Evolutionary conservation across 352 stramenopile species (phyloP).

Genomic region (Saprolegnia parasitica): DNA sequence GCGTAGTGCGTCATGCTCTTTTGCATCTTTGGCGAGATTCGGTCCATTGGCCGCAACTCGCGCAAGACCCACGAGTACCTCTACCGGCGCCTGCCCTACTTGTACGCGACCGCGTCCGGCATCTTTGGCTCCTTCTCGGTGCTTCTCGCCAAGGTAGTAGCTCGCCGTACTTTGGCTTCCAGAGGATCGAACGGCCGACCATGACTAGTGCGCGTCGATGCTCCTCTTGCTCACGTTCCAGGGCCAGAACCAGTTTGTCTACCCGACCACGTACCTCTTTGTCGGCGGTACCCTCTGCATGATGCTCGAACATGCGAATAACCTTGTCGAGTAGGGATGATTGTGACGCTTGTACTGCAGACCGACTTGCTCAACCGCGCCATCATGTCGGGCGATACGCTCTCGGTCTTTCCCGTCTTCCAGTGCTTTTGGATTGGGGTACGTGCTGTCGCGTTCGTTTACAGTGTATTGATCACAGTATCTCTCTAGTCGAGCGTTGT

Average conservation of each 20-base stretch:
- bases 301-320: conserved; percentile 1
- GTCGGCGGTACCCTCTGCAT: conserved; percentile 36
- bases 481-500: conserved; percentile 65
- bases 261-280: conserved; percentile 81
- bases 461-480: conserved; percentile 17
- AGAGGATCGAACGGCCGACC: background rate
- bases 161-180: background rate
- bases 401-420: conserved; percentile 84
- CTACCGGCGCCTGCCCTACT: conserved; percentile 63
- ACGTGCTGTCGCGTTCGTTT: too few relatives aligned
- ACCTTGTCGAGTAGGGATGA: conserved; percentile 39
- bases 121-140: conserved; percentile 84
- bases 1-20: conserved; percentile 53
- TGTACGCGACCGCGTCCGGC: conserved; percentile 74
- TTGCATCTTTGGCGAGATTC: conserved; percentile 68
- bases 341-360: conserved; percentile 76
- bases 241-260: conserved; percentile 80
- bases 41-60: conserved; percentile 52
- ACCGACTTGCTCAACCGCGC: conserved; percentile 78
- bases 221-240: conserved; percentile 71
- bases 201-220: conserved; percentile 61
- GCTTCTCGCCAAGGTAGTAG: conserved; percentile 62
- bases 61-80: conserved; percentile 51
- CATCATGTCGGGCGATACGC: conserved; percentile 79
- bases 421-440: conserved; percentile 87